A percentile compares a stretch with the other conserved stretches of the same genome.
phyloP scores from a whole-genome alignment of 257 asterid species.

The Orobanche coerulescens region DNA sequence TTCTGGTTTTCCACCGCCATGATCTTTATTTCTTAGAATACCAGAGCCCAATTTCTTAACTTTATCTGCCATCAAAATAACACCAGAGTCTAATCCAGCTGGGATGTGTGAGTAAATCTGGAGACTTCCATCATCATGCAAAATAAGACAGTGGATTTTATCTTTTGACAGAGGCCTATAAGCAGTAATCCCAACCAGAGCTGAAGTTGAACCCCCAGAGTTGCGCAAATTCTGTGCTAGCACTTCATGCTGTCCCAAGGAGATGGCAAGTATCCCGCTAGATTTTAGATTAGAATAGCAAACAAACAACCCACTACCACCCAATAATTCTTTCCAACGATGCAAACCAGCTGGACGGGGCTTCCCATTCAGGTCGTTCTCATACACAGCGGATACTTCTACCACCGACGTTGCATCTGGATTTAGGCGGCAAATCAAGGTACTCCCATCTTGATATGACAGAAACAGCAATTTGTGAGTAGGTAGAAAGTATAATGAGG shows the following conservation, averaged over 20 bases:
- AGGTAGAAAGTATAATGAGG: slow-evolving; percentile 65
- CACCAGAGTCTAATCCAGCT: slow-evolving; percentile 57
- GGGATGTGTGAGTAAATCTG: slow-evolving; percentile 88
- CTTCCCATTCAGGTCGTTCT: slow-evolving; percentile 67
- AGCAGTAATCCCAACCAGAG: slow-evolving; percentile 91
- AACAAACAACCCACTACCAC: slow-evolving; percentile 71
- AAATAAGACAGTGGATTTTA: slow-evolving; percentile 84
- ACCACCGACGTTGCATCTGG: slow-evolving; percentile 62
- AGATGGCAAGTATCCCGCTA: slow-evolving; percentile 61
- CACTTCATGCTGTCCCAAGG: slow-evolving; percentile 75
- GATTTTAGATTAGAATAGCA: slow-evolving; percentile 85
- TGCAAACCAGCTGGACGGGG: slow-evolving; percentile 87
- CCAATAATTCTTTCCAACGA: slow-evolving; percentile 79
- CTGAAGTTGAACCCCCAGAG: slow-evolving; percentile 73
- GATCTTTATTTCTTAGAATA: slow-evolving; percentile 78
- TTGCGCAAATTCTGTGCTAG: slow-evolving; percentile 77
- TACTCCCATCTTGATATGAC: slow-evolving; percentile 89
- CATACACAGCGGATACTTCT: slow-evolving; percentile 68
- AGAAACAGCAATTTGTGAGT: slow-evolving; percentile 79
- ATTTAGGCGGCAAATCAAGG: slow-evolving; percentile 77
- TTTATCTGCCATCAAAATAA: slow-evolving; percentile 61
- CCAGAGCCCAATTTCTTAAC: slow-evolving; percentile 88
- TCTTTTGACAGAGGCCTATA: slow-evolving; percentile 96
- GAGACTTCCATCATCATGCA: slow-evolving; percentile 99
- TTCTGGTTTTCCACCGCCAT: slow-evolving; percentile 87